These are phyloP conservation scores for Eucalyptus tenuipes DNA, from an alignment of 345 rosid genomes.

Conservation along the genomic window DNA sequence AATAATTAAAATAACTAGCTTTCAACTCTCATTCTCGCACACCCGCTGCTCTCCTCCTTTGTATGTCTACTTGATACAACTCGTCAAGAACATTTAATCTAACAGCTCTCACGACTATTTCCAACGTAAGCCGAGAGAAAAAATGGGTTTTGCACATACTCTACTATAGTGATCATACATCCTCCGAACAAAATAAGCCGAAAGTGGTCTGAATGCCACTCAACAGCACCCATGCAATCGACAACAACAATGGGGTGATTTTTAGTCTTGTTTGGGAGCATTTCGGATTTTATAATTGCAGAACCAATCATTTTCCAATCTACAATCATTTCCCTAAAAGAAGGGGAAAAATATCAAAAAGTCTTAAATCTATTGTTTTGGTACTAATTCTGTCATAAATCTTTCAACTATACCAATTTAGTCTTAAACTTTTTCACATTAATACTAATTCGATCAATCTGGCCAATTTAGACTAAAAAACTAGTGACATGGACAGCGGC, in stretches of 20 bases:
- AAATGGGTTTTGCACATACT: neutral
- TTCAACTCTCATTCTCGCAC: neutral
- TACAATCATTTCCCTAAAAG: neutral
- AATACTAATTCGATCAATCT: accelerated
- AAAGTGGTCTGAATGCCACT: neutral
- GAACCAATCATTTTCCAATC: neutral
- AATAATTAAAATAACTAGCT: neutral
- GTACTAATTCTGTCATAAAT: accelerated
- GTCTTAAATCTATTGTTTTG: accelerated
- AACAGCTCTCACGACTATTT: neutral
- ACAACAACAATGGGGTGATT: neutral
- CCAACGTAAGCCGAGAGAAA: neutral
- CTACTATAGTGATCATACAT: neutral
- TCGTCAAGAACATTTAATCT: neutral
- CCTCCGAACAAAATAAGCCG: neutral
- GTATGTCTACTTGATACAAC: neutral
- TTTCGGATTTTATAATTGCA: neutral
- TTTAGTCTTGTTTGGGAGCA: neutral
- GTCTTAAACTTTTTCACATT: accelerated
- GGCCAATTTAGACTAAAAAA: accelerated
- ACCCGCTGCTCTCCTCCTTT: neutral
- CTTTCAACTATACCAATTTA: accelerated
- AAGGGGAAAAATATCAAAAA: neutral
- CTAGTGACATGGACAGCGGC: no score
- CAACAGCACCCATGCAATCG: neutral